Conservation (phyloP, 257 asterid genomes). For the Buddleja alternifolia region DNA sequence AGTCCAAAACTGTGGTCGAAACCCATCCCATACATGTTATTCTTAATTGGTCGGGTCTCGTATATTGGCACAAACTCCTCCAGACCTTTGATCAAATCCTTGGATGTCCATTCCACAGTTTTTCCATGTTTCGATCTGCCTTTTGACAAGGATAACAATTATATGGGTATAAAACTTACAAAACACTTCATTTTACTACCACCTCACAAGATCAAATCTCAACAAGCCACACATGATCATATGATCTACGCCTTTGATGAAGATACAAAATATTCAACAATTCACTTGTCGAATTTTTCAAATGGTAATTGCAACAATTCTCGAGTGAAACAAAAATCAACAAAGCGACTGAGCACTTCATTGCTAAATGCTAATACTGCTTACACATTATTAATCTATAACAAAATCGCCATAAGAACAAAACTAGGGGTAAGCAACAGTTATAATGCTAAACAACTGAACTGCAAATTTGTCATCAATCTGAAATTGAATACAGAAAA, state of each 20-base stretch:
- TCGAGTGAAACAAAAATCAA: neutral
- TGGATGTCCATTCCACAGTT: conserved; percentile 86
- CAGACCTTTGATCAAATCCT: conserved; percentile 79
- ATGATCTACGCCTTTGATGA: neutral
- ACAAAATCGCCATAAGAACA: conserved; percentile 5
- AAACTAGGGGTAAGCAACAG: conserved; percentile 18
- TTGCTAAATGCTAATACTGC: conserved; percentile 10
- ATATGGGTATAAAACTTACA: conserved; percentile 40
- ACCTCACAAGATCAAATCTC: neutral
- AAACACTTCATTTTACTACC: conserved; percentile 15
- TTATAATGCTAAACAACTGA: neutral
- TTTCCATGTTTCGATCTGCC: conserved; percentile 99
- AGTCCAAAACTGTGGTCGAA: conserved; percentile 99
- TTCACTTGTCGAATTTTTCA: neutral
- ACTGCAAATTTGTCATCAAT: conserved; percentile 1
- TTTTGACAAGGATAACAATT: conserved; percentile 82
- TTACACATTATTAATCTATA: conserved; percentile 1
- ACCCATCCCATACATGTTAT: conserved; percentile 97
- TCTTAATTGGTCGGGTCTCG: conserved; percentile 85
- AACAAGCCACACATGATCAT: neutral
- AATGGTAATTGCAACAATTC: conserved; percentile 10
- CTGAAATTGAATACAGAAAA: neutral
- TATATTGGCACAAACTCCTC: conserved; percentile 95
- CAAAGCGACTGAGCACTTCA: conserved; percentile 7
- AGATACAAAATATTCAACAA: neutral